Conservation (phyloP, 345 rosid species). For the Fremontodendron californicum region DNA sequence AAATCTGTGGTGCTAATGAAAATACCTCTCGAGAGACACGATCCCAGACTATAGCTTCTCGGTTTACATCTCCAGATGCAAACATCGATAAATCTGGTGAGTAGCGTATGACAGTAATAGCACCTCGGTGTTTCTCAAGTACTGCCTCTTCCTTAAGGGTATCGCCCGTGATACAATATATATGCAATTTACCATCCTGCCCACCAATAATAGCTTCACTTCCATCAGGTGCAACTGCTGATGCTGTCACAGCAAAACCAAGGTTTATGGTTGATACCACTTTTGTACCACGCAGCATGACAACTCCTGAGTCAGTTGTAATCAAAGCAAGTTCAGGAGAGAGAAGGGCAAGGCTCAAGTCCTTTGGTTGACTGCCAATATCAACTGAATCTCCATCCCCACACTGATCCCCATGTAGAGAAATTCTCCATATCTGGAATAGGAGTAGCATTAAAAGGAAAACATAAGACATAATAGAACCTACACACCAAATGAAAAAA, state of each 20-base stretch:
- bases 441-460: slow-evolving; percentile 6
- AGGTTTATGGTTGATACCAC: slow-evolving; percentile 67
- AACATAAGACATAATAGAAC: not conserved
- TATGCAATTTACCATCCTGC: slow-evolving; percentile 75
- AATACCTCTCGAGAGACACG: slow-evolving; percentile 74
- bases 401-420: slow-evolving; percentile 66
- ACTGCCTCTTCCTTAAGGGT: slow-evolving; percentile 71
- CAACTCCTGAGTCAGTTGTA: slow-evolving; percentile 75
- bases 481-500: not conserved
- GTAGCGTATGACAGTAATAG: slow-evolving; percentile 72
- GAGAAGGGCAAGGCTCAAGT: slow-evolving; percentile 69
- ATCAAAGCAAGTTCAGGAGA: slow-evolving; percentile 67
- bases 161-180: slow-evolving; percentile 65
- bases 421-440: slow-evolving; percentile 67
- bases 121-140: slow-evolving; percentile 87
- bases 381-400: slow-evolving; percentile 60
- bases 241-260: slow-evolving; percentile 77
- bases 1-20: not conserved
- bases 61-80: slow-evolving; percentile 82
- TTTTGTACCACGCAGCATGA: slow-evolving; percentile 63
- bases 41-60: slow-evolving; percentile 94
- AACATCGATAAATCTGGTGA: slow-evolving; percentile 92
- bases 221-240: slow-evolving; percentile 84
- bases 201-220: slow-evolving; percentile 81
- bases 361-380: slow-evolving; percentile 84